Conservation (phyloP, 768 basidiomycete genomes). For the Agaricus blazei region DNA sequence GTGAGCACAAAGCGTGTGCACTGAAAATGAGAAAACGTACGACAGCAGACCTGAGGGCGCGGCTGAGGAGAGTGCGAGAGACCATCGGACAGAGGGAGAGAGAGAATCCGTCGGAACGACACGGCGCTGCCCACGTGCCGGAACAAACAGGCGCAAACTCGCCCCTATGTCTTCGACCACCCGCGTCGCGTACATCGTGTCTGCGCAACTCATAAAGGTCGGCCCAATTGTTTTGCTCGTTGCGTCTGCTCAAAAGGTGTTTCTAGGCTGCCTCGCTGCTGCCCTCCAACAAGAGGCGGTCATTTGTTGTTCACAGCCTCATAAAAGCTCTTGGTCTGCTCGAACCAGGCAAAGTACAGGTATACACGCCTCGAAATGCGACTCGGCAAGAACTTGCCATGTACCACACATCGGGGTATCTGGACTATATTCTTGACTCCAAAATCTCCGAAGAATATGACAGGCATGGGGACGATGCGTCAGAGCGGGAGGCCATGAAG, state of each 20-base stretch:
- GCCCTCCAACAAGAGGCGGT: slow-evolving; percentile 66
- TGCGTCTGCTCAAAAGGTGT: not conserved
- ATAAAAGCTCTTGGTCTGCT: slow-evolving; percentile 49
- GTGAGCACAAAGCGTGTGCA: not conserved
- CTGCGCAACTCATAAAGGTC: slow-evolving; percentile 53
- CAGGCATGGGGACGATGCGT: not conserved
- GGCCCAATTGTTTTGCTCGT: not conserved
- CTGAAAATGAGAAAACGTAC: slow-evolving; percentile 20
- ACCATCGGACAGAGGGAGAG: slow-evolving; percentile 12
- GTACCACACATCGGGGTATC: slow-evolving; percentile 72
- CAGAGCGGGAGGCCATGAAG: slow-evolving; percentile 8
- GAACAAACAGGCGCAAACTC: not conserved
- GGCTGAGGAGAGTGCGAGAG: slow-evolving; percentile 29
- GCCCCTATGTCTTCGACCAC: not conserved
- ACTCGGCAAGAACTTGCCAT: slow-evolving; percentile 49
- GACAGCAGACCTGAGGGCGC: too few relatives aligned
- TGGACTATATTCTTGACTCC: slow-evolving; percentile 50
- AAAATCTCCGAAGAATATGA: slow-evolving; percentile 18
- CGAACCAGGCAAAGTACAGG: slow-evolving; percentile 28
- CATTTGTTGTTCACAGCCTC: slow-evolving; percentile 61
- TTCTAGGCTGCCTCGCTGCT: slow-evolving; percentile 43
- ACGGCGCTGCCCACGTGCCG: too few relatives aligned
- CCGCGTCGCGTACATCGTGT: slow-evolving; percentile 46
- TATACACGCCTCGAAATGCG: slow-evolving; percentile 53
- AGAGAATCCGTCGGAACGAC: too few relatives aligned